Base-by-base conservation (phyloP, 73 alveolate species). In the Halteria grandinella region DNA sequence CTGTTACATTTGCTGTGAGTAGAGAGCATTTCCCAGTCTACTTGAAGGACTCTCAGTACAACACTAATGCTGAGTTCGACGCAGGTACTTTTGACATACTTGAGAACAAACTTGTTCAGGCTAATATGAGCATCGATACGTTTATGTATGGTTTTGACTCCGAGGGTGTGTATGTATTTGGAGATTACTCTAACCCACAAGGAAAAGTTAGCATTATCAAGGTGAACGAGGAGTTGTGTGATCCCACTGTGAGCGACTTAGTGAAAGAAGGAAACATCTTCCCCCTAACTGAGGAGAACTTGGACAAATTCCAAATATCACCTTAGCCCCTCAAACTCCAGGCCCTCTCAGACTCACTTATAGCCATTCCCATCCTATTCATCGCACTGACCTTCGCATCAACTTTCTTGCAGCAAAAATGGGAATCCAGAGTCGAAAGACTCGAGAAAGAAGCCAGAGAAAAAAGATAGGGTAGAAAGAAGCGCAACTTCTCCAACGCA, bases 21-120 rank as follows among this genome's bases (percentile, higher is more conserved):
- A 39, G 52, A 6, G 17, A 50, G 23, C 64, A 44, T 28, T 80
- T 80, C 90, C 90, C 90, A n/a, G 90, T 80, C 0, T 80, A 69
- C 39, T 18, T 66, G 40, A 36, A 51, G 31, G 62, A 47, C 50
- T 53, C 63, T 12, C 79, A 47, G n/a, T 31, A 63, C 32, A 80
- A 80, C 41, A 73, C 73, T 20, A 73, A 80, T 54, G 52, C 69
- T 8, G 25, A 64, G 31, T 80, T 80, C 41, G 90, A 80, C 55
- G 37, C 36, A 17, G 63, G 79, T 23, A 34, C 79, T 0, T 80
- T 80, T 41, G 80, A 53, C 29, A 52, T 41, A 1, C 39, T 80
- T 20, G 43, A 69, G 52, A 53, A 69, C 15, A 52, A 52, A 32
- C 45, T 69, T 18, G 7, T 51, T 0, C 62, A 51, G 49, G 77